Evolutionary conservation across 2,329 filamentous ascomycete genomes (phyloP).

Genomic region (Aurifilum marmelostoma): DNA sequence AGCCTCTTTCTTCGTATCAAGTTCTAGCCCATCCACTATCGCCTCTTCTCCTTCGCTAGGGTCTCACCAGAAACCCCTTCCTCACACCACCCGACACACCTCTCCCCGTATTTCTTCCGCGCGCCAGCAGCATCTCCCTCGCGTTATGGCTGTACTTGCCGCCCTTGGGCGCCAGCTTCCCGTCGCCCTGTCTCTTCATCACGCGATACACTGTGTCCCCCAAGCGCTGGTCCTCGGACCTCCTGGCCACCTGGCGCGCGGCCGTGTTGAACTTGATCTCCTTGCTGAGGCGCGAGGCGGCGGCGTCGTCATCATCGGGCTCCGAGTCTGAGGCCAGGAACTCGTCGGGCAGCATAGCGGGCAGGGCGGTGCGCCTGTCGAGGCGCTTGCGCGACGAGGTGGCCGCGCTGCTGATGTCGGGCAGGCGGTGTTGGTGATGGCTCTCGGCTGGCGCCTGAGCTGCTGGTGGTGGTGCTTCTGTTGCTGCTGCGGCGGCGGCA

Average conservation of each 20-base stretch:
- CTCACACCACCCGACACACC: conserved; percentile 21
- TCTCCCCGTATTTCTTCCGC: conserved; percentile 44
- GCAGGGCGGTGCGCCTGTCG: conserved; percentile 43
- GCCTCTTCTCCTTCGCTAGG: conserved; percentile 20
- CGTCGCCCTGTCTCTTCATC: conserved; percentile 48
- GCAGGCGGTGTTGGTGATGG: neutral
- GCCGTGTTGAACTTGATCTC: conserved; percentile 49
- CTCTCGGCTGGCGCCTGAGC: conserved; percentile 27
- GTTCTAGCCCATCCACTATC: neutral
- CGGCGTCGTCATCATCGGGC: conserved; percentile 38
- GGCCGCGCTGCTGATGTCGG: conserved; percentile 17
- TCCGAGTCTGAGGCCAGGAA: conserved; percentile 58
- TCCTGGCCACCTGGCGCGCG: conserved; percentile 41
- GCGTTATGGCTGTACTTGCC: conserved; percentile 46
- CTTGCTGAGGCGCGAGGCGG: conserved; percentile 39
- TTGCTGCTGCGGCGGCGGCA: too few species aligned
- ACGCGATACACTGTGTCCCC: conserved; percentile 59
- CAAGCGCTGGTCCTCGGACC: conserved; percentile 50
- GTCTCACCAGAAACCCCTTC: conserved; percentile 51
- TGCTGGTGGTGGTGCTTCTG: conserved; percentile 30
- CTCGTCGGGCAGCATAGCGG: conserved; percentile 55
- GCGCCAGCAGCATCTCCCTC: conserved; percentile 51
- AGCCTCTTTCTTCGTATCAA: neutral
- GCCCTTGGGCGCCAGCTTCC: conserved; percentile 52
- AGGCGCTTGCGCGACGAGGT: conserved; percentile 34